Conservation (phyloP, 495 filamentous ascomycete genomes). For the Tuber calosporum region DNA sequence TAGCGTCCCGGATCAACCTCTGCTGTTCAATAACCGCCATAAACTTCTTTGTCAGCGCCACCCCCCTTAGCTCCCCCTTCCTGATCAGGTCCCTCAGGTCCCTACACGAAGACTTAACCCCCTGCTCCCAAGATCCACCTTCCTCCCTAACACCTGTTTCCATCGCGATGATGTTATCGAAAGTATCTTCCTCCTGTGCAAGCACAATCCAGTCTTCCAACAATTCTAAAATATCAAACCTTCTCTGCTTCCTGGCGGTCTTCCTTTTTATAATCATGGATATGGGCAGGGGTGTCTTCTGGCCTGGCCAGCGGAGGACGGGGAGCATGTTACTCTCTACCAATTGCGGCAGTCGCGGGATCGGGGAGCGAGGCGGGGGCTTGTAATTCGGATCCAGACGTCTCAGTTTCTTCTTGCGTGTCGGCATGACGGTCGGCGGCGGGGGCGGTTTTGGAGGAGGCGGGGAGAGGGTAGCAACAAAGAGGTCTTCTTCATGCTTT, state of each 20-base stretch:
- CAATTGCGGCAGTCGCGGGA: constrained; percentile 12
- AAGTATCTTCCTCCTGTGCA: constrained; percentile 35
- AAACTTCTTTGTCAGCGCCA: constrained; percentile 17
- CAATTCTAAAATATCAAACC: constrained; percentile 14
- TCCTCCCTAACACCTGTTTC: constrained; percentile 5
- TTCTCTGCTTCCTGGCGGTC: constrained; percentile 24
- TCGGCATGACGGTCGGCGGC: constrained; percentile 20
- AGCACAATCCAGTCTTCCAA: constrained; percentile 23
- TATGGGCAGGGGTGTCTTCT: constrained; percentile 9
- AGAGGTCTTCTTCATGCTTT: constrained; percentile 10
- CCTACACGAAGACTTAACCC: constrained; percentile 10
- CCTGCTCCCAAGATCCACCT: not conserved
- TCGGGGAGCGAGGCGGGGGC: constrained; percentile 3
- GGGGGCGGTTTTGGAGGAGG: constrained; percentile 25
- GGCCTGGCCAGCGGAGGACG: constrained; percentile 29
- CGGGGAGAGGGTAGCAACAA: constrained; percentile 17
- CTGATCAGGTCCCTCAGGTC: constrained; percentile 14
- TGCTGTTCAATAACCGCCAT: constrained; percentile 19
- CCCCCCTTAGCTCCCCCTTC: constrained; percentile 2
- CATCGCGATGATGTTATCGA: constrained; percentile 20
- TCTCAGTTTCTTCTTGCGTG: constrained; percentile 8
- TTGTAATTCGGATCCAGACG: not conserved
- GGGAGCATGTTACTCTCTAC: constrained; percentile 23
- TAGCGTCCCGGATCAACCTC: constrained; percentile 12
- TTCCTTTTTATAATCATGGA: constrained; percentile 26